Evolutionary conservation across 176 grass and related monocot species (phyloP), one percentile per base, ranked within the genome.

Genomic region (Hyparrhenia diplandra): DNA sequence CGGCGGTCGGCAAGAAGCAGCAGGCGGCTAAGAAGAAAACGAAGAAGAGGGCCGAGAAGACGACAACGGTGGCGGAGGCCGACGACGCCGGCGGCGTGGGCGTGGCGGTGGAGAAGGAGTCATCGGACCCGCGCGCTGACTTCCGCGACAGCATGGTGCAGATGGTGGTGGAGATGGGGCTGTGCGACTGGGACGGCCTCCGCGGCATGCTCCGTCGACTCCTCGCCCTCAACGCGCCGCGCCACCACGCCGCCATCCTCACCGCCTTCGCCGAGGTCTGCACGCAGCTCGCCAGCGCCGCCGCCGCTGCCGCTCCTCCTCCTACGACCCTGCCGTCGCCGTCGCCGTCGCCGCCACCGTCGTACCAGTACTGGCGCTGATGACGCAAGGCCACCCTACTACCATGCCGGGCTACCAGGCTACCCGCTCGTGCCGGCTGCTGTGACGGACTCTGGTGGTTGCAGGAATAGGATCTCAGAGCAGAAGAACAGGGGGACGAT

Each of bases 61-160:
- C 13, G 67, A n/a, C n/a, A n/a, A n/a, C 3, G 54, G 21, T 3
- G 54, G 64, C 2, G 28, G 63, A 17, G 30, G 70, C 2, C 13
- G 64, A 13, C 20, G 64, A 13, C n/a, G n/a, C n/a, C 20, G 64
- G 30, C 63, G 79, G 31, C 37, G 77, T 91, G 12, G 91, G 96
- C 59, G 90, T 98, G 87, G 92, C 92, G 52, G 96, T 98, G 84
- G 96, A 95, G 90, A 98, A 98, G 82, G 92, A 98, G 85, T 95
- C 96, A 40, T 89, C 86, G 45, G 92, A 98, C 71, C 96, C 92
- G 10, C 92, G 90, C 36, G 52, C 83, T 0, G 96, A 95, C 74
- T 98, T 98, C 90, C 75, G 86, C 10, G 96, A 98, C 43, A 95
- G 92, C 59, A 98, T 98, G 96, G 67, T 88, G 65, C 96, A 93